Evolutionary conservation across 139 green algal species (phyloP).

Genomic region (Chlamydomonas asymmetrica): DNA sequence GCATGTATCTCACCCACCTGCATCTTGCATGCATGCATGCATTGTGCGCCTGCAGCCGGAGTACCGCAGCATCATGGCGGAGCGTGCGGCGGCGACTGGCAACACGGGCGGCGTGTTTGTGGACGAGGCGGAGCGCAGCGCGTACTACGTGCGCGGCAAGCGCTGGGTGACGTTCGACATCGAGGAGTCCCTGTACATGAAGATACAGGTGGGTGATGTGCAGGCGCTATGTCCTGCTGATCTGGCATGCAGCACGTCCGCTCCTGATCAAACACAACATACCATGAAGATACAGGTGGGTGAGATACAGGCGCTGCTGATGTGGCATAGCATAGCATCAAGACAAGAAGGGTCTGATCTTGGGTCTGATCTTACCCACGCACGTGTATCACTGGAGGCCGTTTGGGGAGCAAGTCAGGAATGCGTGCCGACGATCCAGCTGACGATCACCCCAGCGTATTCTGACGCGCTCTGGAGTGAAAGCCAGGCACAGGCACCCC

Average conservation of each 20-base stretch:
- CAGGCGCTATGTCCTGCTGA: neutral
- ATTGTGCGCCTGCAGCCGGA: neutral
- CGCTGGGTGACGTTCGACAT: conserved; percentile 23
- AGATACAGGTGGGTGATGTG: neutral
- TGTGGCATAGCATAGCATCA: neutral
- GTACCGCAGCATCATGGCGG: conserved; percentile 8
- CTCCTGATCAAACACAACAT: neutral
- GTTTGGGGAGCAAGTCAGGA: too few relatives aligned
- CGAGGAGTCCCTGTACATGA: conserved; percentile 4
- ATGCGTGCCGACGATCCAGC: too few relatives aligned
- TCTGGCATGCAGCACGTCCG: neutral
- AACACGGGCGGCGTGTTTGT: conserved; percentile 2
- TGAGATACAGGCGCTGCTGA: too few relatives aligned
- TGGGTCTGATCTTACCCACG: neutral
- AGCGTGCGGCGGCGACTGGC: neutral
- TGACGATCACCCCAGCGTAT: too few relatives aligned
- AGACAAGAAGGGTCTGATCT: neutral
- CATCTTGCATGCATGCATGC: neutral
- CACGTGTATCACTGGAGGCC: neutral
- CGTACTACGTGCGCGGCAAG: conserved; percentile 20
- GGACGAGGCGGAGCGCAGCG: conserved; percentile 7
- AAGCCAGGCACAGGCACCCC: too few relatives aligned
- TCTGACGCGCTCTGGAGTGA: too few relatives aligned
- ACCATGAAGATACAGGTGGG: too few relatives aligned
- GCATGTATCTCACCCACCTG: neutral